These are phyloP conservation scores for Macrolepiota dolichaula DNA, from an alignment of 768 basidiomycete genomes.

Conservation along the genomic window DNA sequence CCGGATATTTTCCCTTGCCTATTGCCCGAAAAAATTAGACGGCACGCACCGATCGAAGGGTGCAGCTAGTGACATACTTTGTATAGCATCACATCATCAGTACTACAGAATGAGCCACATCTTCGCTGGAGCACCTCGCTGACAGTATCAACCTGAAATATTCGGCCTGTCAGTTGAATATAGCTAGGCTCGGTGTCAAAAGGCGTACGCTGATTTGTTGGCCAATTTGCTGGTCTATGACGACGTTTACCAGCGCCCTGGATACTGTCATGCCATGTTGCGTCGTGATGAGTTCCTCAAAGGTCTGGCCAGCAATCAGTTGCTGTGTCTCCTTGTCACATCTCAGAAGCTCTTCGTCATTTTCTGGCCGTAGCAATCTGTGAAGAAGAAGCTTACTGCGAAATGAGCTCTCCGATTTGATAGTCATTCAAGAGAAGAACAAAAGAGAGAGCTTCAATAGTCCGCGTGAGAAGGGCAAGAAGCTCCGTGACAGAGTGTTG, in stretches of 20 bases:
- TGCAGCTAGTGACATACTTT: conserved; percentile 51
- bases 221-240: conserved; percentile 97
- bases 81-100: conserved; percentile 97
- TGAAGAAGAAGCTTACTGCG: conserved; percentile 51
- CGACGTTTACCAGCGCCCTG: conserved; percentile 85
- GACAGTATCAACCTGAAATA: conserved; percentile 84
- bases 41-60: not conserved
- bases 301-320: conserved; percentile 67
- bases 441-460: conserved; percentile 94
- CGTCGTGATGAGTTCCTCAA: conserved; percentile 82
- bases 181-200: not conserved
- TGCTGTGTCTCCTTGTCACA: conserved; percentile 74
- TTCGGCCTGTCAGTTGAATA: conserved; percentile 10
- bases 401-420: conserved; percentile 78
- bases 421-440: conserved; percentile 91
- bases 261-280: conserved; percentile 87
- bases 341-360: conserved; percentile 31
- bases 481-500: conserved; percentile 80
- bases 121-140: conserved; percentile 91
- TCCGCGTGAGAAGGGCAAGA: conserved; percentile 69
- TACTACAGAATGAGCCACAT: conserved; percentile 97
- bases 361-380: conserved; percentile 1
- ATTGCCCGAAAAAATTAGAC: conserved; percentile 4
- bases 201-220: conserved; percentile 86
- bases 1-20: conserved; percentile 93